Evolutionary conservation across 306 rosid species (phyloP), one percentile per base, ranked within the genome.

Genomic region (Prunus padus): DNA sequence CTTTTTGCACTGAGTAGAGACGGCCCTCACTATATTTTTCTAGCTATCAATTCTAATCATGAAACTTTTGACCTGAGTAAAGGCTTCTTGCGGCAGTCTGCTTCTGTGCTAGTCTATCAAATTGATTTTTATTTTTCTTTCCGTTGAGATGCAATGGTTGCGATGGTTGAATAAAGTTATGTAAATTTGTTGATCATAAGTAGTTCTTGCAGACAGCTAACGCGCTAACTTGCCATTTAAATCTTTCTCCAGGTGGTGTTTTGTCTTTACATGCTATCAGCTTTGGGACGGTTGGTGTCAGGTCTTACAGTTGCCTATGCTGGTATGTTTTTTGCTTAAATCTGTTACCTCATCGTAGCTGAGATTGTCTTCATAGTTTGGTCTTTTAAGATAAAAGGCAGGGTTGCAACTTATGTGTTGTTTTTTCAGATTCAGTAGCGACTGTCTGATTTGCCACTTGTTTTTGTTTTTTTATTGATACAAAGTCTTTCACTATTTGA

Each of bases 261-360:
- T 75, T 86, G 71, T 73, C 98, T 95, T 23, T 95, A 90, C 42
- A 69, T 78, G 14, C 82, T 90, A 44, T 90, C 97, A 8, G 93
- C 89, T 71, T 76, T 95, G 60, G 98, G 97, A 75, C 85, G 97
- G 88, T 75, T 92, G 46, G 92, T 90, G 73, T 83, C 93, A 22
- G 97, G 93, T 59, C 86, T 82, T 54, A 92, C 98, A 10, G 89
- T 95, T 82, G 96, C 97, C 47, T 95, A 92, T 75, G 87, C 93
- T 61, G 98, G 98, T 89, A 87, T 42, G 90, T 71, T 73, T 33
- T 33, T 52, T 62, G 11, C 71, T 67, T 30, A 14, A 54, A 61
- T 64, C 20, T 71, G 15, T 56, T 73, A 51, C 77, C 40, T 49
- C 18, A 61, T 18, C 14, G 31, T 11, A n/a, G 8, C 49, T 19